Percentiles rank a stretch among this genome's conserved stretches.
phyloP scores from a whole-genome alignment of 495 filamentous ascomycete species.

The Aspergillus heteromorphus region DNA sequence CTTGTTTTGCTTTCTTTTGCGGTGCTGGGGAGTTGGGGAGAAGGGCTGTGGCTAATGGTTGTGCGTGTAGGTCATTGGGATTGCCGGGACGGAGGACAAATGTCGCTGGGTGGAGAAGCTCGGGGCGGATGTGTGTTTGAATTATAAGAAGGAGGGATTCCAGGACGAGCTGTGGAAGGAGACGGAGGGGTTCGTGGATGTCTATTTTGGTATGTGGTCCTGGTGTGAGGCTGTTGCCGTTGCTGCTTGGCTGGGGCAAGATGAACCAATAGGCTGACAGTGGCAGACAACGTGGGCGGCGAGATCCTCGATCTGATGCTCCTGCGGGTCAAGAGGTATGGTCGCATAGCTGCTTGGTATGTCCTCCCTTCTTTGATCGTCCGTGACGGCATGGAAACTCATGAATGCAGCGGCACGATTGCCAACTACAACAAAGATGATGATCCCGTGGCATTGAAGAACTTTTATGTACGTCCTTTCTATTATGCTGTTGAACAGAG shows the following conservation, averaged over 20 bases:
- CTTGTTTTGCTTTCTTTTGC: background rate
- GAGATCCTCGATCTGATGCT: conserved; percentile 60
- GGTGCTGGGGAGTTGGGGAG: too few relatives aligned
- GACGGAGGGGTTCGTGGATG: conserved; percentile 59
- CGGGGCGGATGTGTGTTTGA: conserved; percentile 61
- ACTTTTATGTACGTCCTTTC: conserved; percentile 34
- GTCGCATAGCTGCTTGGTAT: conserved; percentile 56
- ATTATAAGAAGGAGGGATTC: conserved; percentile 60
- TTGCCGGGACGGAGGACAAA: conserved; percentile 63
- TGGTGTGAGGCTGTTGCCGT: too few relatives aligned
- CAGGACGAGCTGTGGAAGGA: conserved; percentile 49
- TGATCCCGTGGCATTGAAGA: conserved; percentile 31
- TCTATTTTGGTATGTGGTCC: conserved; percentile 47
- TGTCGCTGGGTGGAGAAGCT: conserved; percentile 56
- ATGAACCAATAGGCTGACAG: background rate
- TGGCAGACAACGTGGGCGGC: conserved; percentile 62
- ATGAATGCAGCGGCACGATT: conserved; percentile 38
- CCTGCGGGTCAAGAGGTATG: conserved; percentile 44
- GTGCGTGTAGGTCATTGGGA: conserved; percentile 39
- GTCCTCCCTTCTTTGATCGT: background rate
- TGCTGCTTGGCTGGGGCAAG: too few relatives aligned
- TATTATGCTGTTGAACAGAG: background rate
- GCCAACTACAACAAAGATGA: conserved; percentile 39
- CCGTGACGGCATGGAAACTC: background rate
- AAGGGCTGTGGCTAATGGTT: conserved; percentile 19